Evolutionary conservation across 2,329 filamentous ascomycete genomes (phyloP).

Genomic region (Pseudogymnoascus sp.): DNA sequence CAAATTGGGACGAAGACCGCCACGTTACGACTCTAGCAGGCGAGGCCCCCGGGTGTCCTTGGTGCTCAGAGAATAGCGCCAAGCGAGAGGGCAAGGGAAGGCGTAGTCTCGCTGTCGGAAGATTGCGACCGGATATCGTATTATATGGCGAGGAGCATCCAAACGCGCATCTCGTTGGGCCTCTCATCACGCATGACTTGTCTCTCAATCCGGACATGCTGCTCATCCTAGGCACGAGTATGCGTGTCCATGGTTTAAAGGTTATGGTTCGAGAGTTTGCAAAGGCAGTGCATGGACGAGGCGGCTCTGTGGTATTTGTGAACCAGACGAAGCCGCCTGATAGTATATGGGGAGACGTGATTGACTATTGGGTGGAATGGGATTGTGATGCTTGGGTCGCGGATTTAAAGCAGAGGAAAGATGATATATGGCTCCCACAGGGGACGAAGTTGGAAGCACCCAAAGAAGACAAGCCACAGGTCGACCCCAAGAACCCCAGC

Average conservation of each 20-base stretch:
- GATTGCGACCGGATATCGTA: slow-evolving; percentile 64
- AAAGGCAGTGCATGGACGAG: slow-evolving; percentile 57
- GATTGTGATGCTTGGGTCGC: slow-evolving; percentile 68
- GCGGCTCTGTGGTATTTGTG: slow-evolving; percentile 64
- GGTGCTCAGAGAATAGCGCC: slow-evolving; percentile 55
- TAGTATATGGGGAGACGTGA: slow-evolving; percentile 64
- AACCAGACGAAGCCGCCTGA: slow-evolving; percentile 66
- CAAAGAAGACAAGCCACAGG: slow-evolving; percentile 14
- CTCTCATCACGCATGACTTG: slow-evolving; percentile 61
- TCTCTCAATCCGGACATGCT: slow-evolving; percentile 57
- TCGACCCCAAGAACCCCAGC: not conserved
- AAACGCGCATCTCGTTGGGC: slow-evolving; percentile 58
- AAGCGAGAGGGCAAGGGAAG: slow-evolving; percentile 59
- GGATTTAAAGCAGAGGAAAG: slow-evolving; percentile 39
- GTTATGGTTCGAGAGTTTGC: slow-evolving; percentile 65
- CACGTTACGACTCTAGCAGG: slow-evolving; percentile 43
- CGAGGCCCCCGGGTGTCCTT: slow-evolving; percentile 59
- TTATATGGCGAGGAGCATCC: slow-evolving; percentile 70
- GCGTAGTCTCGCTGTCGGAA: slow-evolving; percentile 58
- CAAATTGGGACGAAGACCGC: slow-evolving; percentile 49
- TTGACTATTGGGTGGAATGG: slow-evolving; percentile 69
- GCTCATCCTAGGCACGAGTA: slow-evolving; percentile 62
- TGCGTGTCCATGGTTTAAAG: slow-evolving; percentile 65
- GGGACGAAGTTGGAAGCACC: slow-evolving; percentile 15
- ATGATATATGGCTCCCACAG: slow-evolving; percentile 27